A percentile compares a stretch with the other conserved stretches of the same genome.
Conservation (phyloP, 768 basidiomycete genomes). For the Gymnopilus dilepis region DNA sequence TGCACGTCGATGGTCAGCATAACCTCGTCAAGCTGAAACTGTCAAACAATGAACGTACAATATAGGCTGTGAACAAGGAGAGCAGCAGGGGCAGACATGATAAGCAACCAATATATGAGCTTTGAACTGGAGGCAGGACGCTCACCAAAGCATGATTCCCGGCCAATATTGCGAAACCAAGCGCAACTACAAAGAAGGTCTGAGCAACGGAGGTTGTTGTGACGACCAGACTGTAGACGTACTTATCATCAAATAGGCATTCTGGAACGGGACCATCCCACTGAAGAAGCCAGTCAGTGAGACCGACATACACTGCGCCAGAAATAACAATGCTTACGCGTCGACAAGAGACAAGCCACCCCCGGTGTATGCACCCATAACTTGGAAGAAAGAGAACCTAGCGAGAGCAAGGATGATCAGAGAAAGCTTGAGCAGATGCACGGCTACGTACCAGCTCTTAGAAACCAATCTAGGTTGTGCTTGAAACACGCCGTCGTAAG, state of each 20-base stretch:
- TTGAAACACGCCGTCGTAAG: constrained; percentile 53
- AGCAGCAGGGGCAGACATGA: too few species aligned
- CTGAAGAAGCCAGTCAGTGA: constrained; percentile 35
- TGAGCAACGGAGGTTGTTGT: background rate
- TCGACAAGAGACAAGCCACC: constrained; percentile 75
- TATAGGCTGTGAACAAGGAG: constrained; percentile 47
- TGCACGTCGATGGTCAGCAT: constrained; percentile 23
- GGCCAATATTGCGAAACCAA: constrained; percentile 70
- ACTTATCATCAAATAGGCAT: constrained; percentile 69
- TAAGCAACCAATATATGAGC: too few species aligned
- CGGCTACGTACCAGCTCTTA: constrained; percentile 61
- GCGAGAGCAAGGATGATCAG: background rate
- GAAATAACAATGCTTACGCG: constrained; percentile 35
- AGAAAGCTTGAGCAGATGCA: too few species aligned
- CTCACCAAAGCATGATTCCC: constrained; percentile 79
- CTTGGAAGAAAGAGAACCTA: constrained; percentile 52
- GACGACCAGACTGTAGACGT: constrained; percentile 12
- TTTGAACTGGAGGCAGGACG: constrained; percentile 22
- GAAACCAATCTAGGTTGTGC: constrained; percentile 55
- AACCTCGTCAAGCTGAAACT: background rate
- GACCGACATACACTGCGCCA: too few species aligned
- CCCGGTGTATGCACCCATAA: constrained; percentile 62
- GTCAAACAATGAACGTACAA: constrained; percentile 47
- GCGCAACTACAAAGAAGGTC: constrained; percentile 40
- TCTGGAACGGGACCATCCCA: constrained; percentile 74